Conservation (phyloP, 441 rosid genomes). For the Croton laevigatus region DNA sequence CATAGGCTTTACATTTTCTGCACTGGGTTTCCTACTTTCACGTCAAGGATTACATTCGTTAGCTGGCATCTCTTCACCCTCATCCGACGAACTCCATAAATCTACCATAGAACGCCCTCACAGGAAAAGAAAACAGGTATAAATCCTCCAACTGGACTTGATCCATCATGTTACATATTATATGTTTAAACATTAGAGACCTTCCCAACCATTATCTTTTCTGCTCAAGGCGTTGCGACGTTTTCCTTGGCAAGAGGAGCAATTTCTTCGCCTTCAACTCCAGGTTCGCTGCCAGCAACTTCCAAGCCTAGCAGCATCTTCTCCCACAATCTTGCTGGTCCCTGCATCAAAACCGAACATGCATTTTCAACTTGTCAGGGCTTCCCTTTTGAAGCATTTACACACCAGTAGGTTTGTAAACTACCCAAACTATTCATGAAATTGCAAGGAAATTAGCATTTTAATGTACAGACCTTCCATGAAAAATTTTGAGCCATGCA, state of each 20-base stretch:
- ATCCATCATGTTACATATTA: background rate
- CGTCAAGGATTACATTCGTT: too few relatives aligned
- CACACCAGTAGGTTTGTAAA: too few relatives aligned
- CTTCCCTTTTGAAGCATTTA: background rate
- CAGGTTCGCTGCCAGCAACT: slow-evolving; percentile 49
- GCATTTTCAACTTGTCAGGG: background rate
- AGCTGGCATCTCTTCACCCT: too few relatives aligned
- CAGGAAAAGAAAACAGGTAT: too few relatives aligned
- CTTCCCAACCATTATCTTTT: background rate
- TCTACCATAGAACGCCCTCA: too few relatives aligned
- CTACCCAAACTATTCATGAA: too few relatives aligned
- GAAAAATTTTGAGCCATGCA: slow-evolving; percentile 90
- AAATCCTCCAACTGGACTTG: background rate
- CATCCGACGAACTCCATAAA: too few relatives aligned
- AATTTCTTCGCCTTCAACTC: slow-evolving; percentile 31
- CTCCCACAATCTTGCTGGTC: slow-evolving; percentile 75
- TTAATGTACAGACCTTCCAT: slow-evolving; percentile 70
- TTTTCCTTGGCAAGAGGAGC: slow-evolving; percentile 62
- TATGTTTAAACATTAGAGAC: background rate
- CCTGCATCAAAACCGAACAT: slow-evolving; percentile 41
- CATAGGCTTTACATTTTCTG: too few relatives aligned
- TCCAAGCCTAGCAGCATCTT: slow-evolving; percentile 53
- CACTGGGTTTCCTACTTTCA: too few relatives aligned
- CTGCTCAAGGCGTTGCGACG: slow-evolving; percentile 65
- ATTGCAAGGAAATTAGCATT: too few relatives aligned